These are phyloP conservation scores for Tritrichomonas foetus DNA, from an alignment of 208 protist species.

Conservation along the genomic window DNA sequence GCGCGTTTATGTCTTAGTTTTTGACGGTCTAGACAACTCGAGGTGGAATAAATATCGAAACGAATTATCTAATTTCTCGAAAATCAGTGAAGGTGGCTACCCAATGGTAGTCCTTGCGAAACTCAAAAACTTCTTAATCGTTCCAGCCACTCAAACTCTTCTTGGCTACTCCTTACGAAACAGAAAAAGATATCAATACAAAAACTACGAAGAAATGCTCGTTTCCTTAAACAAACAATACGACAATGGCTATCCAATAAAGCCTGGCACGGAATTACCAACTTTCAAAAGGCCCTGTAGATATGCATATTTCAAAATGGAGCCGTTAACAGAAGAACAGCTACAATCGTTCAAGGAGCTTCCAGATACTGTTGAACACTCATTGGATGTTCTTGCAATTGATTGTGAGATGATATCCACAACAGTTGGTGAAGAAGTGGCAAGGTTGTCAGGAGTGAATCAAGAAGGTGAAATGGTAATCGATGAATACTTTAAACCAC, in stretches of 20 bases:
- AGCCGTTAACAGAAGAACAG: neutral
- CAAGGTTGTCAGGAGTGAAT: neutral
- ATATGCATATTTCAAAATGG: neutral
- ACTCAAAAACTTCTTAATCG: neutral
- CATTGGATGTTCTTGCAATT: neutral
- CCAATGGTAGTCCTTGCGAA: neutral
- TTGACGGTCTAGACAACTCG: neutral
- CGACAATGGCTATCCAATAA: neutral
- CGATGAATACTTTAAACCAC: conserved; percentile 28
- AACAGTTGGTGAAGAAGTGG: neutral
- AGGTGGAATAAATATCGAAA: neutral
- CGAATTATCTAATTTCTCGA: neutral
- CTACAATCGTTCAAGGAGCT: neutral
- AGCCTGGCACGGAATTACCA: neutral
- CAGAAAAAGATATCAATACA: neutral
- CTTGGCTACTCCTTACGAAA: neutral
- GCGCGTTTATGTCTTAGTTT: neutral
- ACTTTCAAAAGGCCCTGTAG: neutral
- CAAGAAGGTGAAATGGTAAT: neutral
- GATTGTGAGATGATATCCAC: conserved; percentile 36
- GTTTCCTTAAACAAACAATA: neutral
- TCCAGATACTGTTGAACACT: neutral
- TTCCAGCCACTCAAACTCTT: neutral
- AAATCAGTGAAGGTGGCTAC: neutral
- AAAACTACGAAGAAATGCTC: neutral